These are phyloP conservation scores for Corchorus olitorius DNA, from an alignment of 345 rosid species.

Conservation along the genomic window DNA sequence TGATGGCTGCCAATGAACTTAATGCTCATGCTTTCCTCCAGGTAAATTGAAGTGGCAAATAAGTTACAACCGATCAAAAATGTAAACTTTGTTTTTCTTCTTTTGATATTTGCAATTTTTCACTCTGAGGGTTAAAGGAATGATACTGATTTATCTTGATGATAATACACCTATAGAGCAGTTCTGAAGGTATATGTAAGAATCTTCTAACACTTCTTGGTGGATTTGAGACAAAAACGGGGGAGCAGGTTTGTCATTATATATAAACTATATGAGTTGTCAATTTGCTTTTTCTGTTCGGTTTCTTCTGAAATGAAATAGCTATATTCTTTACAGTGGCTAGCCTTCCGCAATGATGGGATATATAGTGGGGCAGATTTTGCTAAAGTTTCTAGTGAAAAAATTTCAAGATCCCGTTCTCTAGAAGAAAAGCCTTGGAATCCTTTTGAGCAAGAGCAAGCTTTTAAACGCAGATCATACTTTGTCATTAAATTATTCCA, in stretches of 20 bases:
- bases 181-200: constrained; percentile 52
- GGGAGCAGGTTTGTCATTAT: constrained; percentile 73
- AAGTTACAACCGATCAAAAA: not conserved
- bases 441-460: constrained; percentile 53
- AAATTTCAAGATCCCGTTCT: constrained; percentile 44
- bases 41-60: constrained; percentile 40
- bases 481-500: constrained; percentile 64
- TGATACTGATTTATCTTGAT: constrained; percentile 24
- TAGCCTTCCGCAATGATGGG: constrained; percentile 84
- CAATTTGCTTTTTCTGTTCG: constrained; percentile 5
- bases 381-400: constrained; percentile 64
- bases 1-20: constrained; percentile 98
- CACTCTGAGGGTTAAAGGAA: constrained; percentile 7
- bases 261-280: constrained; percentile 24
- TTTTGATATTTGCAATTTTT: not conserved
- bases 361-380: constrained; percentile 88
- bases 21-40: constrained; percentile 86
- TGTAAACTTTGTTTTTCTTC: not conserved
- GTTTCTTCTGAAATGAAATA: constrained; percentile 25
- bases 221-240: constrained; percentile 87
- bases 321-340: constrained; percentile 63
- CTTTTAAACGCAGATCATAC: constrained; percentile 52
- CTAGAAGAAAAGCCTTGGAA: constrained; percentile 57
- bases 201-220: constrained; percentile 76
- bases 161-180: constrained; percentile 50